These are phyloP conservation scores for Butyriboletus loyo DNA, from an alignment of 768 basidiomycete genomes.

Conservation along the genomic window DNA sequence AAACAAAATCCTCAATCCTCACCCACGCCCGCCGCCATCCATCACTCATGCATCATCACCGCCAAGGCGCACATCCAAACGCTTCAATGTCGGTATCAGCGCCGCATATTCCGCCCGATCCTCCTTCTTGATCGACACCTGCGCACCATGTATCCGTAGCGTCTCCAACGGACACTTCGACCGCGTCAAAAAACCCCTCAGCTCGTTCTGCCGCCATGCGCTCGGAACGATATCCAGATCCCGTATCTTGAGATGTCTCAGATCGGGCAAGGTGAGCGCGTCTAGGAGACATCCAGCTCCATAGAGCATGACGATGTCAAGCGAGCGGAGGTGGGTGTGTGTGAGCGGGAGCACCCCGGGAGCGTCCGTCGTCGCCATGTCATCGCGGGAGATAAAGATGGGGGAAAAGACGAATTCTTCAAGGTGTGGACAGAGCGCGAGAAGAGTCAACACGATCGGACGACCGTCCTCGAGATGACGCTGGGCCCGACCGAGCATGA, in stretches of 20 bases:
- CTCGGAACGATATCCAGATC: slow-evolving; percentile 18
- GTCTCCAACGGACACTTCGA: slow-evolving; percentile 22
- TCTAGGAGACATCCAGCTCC: slow-evolving; percentile 7
- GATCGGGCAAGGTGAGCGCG: slow-evolving; percentile 13
- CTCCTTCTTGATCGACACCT: slow-evolving; percentile 12
- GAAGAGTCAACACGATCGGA: slow-evolving; percentile 8
- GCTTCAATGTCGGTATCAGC: slow-evolving; percentile 18
- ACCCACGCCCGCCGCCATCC: too few relatives aligned
- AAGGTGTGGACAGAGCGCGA: slow-evolving; percentile 19
- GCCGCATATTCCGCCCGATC: slow-evolving; percentile 9
- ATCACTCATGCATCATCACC: slow-evolving; percentile 4
- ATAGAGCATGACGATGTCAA: slow-evolving; percentile 8
- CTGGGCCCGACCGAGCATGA: neutral
- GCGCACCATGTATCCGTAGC: slow-evolving; percentile 11
- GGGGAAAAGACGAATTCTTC: slow-evolving; percentile 8
- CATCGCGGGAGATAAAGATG: slow-evolving; percentile 1
- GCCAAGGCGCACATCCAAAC: slow-evolving; percentile 13
- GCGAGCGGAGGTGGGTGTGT: slow-evolving; percentile 8
- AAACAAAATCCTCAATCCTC: too few relatives aligned
- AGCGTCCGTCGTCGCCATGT: neutral
- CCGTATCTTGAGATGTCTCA: slow-evolving; percentile 7
- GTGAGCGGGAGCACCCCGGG: slow-evolving; percentile 3
- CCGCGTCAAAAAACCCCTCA: slow-evolving; percentile 19
- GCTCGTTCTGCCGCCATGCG: slow-evolving; percentile 8
- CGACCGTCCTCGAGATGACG: neutral